Evolutionary conservation across 176 grass and related monocot species (phyloP).

Genomic region (Carex littledalei): DNA sequence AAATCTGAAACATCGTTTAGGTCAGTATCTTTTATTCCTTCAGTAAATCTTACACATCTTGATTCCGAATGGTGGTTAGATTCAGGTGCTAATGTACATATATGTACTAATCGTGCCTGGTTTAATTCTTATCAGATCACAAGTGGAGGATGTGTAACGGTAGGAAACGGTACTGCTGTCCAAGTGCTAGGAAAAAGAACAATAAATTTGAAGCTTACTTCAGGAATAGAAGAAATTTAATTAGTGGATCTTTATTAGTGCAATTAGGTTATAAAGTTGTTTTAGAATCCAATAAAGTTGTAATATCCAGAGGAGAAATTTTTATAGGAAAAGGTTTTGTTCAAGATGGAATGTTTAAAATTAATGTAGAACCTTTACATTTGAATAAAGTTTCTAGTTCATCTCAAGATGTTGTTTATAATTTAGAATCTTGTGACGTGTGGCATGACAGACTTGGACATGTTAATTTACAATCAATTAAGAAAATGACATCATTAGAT

Average conservation of each 20-base stretch:
- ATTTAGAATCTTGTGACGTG: slow-evolving; percentile 1
- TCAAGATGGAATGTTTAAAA: not conserved
- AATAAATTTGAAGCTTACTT: slow-evolving; percentile 2
- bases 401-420: not conserved
- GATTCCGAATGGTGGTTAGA: slow-evolving; percentile 9
- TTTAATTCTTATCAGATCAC: too few species aligned
- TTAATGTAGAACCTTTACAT: not conserved
- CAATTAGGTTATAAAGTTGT: too few species aligned
- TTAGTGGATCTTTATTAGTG: too few species aligned
- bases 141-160: too few species aligned
- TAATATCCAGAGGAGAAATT: not conserved
- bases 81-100: not conserved
- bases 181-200: not conserved
- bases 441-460: slow-evolving; percentile 8
- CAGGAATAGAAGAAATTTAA: too few species aligned
- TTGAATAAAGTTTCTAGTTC: not conserved
- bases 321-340: slow-evolving; percentile 20
- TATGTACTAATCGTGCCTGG: too few species aligned
- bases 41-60: not conserved
- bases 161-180: not conserved
- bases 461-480: slow-evolving; percentile 8
- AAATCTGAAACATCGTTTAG: not conserved
- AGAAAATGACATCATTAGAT: not conserved
- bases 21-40: not conserved
- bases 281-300: slow-evolving; percentile 12